A percentile compares a stretch with the other conserved stretches of the same genome.
These are phyloP conservation scores for Persicaria maculosa DNA, from an alignment of 148 eudicot species.

Conservation along the genomic window DNA sequence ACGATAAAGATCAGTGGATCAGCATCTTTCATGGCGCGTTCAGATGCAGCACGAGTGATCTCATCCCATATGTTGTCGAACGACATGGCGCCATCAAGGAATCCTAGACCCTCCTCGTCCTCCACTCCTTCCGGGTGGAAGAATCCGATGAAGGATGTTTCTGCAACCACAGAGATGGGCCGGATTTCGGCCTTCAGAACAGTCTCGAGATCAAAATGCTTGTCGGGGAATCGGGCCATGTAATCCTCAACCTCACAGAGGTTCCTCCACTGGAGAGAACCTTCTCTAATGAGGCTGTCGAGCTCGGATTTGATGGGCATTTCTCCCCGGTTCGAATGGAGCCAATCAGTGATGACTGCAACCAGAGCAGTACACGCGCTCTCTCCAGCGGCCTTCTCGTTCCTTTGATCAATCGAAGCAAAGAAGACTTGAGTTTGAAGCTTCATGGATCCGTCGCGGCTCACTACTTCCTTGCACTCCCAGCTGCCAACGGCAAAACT, in stretches of 20 bases:
- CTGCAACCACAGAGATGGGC: conserved; percentile 41
- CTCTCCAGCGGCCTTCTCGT: conserved; percentile 73
- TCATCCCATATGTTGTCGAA: conserved; percentile 85
- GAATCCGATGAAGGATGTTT: conserved; percentile 70
- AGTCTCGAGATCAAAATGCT: conserved; percentile 83
- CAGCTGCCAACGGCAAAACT: conserved; percentile 70
- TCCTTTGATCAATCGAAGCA: conserved; percentile 81
- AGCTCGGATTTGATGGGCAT: conserved; percentile 74
- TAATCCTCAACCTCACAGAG: conserved; percentile 50
- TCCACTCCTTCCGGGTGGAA: conserved; percentile 64
- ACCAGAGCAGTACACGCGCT: conserved; percentile 82
- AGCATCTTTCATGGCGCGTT: conserved; percentile 20
- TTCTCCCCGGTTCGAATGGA: conserved; percentile 44
- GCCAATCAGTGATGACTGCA: conserved; percentile 75
- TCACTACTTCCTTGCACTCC: conserved; percentile 55
- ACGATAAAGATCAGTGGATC: conserved; percentile 42
- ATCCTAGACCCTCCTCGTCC: conserved; percentile 40
- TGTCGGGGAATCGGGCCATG: conserved; percentile 59
- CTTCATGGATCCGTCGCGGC: conserved; percentile 69
- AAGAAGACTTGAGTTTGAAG: conserved; percentile 63
- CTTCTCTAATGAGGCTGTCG: conserved; percentile 69
- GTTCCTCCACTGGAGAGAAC: conserved; percentile 71
- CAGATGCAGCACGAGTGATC: conserved; percentile 23
- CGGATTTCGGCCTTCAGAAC: conserved; percentile 55
- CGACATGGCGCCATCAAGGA: conserved; percentile 67